Base-by-base conservation (phyloP, 106 monocot genomes). In the Hemerocallis citrina region DNA sequence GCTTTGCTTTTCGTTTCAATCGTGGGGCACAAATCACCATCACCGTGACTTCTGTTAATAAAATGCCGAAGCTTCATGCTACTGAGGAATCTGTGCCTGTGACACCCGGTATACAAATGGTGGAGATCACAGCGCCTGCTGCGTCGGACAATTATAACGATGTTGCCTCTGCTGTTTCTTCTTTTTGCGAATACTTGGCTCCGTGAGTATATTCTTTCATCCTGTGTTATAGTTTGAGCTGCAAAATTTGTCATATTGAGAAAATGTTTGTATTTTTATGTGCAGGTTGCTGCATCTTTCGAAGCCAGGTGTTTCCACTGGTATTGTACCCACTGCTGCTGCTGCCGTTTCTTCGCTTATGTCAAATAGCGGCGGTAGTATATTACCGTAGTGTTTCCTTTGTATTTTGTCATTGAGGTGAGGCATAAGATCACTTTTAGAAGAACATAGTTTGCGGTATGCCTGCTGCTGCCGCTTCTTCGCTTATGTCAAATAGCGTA, bases 201-300 rank as follows among this genome's bases (percentile, higher is more conserved):
- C 96, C 96, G 96, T 96, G 65, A 91, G 95, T 79, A 32, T 16
- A 10, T 47, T 43, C 14, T 37, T 17, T 30, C 41, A 27, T 1
- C 10, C 31, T 39, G n/a, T 34, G 34, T 39, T 34, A 44, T n/a
- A 12, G 35, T 44, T 44, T 42, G 37, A 44, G 34, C 31, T 51
- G 15, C 17, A 36, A 37, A 2, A 27, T 70, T n/a, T 50, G 25
- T 7, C 19, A 9, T 38, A 14, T 21, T 9, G 40, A 61, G 1
- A 14, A 25, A 34, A 14, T 15, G 11, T 36, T 51, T 2, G 3
- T 23, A 9, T 59, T 32, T 4, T 28, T 50, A 5, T 10, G 39
- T 69, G 16, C 75, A 91, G 96, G 91, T 74, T 96, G 11, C 40
- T 96, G 52, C 84, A 96, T 82, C 84, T 96, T 4, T 91, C 96